phyloP scores from a whole-genome alignment of 805 yeast genomes.

The Tetrapisispora arboricola region DNA sequence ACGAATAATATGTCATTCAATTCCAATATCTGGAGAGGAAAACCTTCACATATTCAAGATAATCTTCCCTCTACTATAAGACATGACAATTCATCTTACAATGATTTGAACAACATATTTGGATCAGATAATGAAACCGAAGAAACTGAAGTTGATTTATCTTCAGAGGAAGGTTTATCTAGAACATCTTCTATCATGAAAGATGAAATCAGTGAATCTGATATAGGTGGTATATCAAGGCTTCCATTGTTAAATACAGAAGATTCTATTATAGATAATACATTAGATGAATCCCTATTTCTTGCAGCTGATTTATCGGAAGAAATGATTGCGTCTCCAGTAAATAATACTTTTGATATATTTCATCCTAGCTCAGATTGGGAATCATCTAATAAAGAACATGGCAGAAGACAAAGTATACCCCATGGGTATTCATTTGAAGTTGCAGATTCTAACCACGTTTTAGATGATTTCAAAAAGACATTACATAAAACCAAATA shows the following conservation, averaged over 20 bases:
- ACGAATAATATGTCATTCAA: not conserved
- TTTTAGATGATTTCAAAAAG: slow-evolving; percentile 18
- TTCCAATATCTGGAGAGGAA: slow-evolving; percentile 23
- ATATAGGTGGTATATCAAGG: not conserved
- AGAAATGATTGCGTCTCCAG: slow-evolving; percentile 4
- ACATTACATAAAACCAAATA: slow-evolving; percentile 6
- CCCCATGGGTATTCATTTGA: slow-evolving; percentile 11
- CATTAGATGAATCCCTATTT: slow-evolving; percentile 16
- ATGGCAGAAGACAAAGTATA: slow-evolving; percentile 6
- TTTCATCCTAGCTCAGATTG: slow-evolving; percentile 8
- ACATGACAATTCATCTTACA: slow-evolving; percentile 16
- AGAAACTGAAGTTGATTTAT: not conserved
- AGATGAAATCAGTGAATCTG: slow-evolving; percentile 7
- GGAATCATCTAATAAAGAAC: slow-evolving; percentile 21
- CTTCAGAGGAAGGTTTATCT: not conserved
- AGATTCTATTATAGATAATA: slow-evolving; percentile 8
- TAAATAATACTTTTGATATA: not conserved
- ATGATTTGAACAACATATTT: slow-evolving; percentile 20
- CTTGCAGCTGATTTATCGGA: slow-evolving; percentile 25
- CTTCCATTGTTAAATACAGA: slow-evolving; percentile 4
- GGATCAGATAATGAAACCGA: slow-evolving; percentile 4
- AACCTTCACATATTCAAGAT: slow-evolving; percentile 13
- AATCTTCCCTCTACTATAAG: slow-evolving; percentile 24
- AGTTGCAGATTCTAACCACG: slow-evolving; percentile 14
- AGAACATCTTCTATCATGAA: slow-evolving; percentile 17